A percentile compares a stretch with the other conserved stretches of the same genome.
Evolutionary conservation across 2,329 filamentous ascomycete species (phyloP).

Genomic region (Blastomyces parvus): DNA sequence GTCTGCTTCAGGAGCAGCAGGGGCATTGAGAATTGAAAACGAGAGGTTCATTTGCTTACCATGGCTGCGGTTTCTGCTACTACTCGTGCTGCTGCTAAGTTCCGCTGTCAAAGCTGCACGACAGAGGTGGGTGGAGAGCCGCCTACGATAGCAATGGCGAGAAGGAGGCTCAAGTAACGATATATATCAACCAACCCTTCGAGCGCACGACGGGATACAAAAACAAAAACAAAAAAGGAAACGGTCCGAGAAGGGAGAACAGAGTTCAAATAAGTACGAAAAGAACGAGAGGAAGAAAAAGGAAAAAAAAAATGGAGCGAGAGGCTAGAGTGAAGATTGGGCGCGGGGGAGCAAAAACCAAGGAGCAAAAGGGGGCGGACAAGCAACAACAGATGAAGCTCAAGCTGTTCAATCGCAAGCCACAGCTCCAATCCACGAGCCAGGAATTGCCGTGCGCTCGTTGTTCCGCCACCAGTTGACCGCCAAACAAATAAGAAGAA

Average conservation of each 20-base stretch:
- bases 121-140: neutral
- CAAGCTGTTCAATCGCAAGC: neutral
- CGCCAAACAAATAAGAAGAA: neutral
- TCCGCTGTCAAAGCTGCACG: constrained; percentile 2
- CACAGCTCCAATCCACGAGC: neutral
- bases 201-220: neutral
- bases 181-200: neutral
- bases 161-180: neutral
- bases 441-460: neutral
- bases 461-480: neutral
- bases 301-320: constrained; percentile 6
- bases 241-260: neutral
- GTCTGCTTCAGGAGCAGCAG: constrained; percentile 4
- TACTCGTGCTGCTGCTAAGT: neutral
- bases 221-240: neutral
- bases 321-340: constrained; percentile 3
- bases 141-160: neutral
- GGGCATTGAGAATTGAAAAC: neutral
- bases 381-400: neutral
- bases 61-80: constrained; percentile 1
- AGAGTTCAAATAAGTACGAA: neutral
- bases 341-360: constrained; percentile 5
- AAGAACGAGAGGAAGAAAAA: neutral
- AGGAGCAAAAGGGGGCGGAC: constrained; percentile 15
- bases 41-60: neutral